phyloP scores from a whole-genome alignment of 2,329 filamentous ascomycete species.

The Clonostachys rosea region DNA sequence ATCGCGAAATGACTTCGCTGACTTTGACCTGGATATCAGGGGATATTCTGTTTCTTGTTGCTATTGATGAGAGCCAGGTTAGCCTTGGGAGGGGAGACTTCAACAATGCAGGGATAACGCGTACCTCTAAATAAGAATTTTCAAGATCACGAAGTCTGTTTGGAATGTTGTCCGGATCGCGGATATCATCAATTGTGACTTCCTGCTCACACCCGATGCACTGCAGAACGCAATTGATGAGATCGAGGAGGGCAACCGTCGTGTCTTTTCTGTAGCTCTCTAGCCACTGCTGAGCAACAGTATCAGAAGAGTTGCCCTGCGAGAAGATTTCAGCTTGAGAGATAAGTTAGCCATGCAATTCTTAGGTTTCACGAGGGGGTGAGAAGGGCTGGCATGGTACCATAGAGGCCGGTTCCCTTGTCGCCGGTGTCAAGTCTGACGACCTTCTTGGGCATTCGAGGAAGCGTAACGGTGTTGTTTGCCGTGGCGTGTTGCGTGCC shows the following conservation, averaged over 20 bases:
- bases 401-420: slow-evolving; percentile 50
- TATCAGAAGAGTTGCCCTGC: slow-evolving; percentile 49
- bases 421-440: slow-evolving; percentile 45
- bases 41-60: slow-evolving; percentile 87
- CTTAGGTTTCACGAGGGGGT: slow-evolving; percentile 10
- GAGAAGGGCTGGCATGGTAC: slow-evolving; percentile 27
- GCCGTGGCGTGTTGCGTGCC: slow-evolving; percentile 34
- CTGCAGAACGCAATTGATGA: slow-evolving; percentile 64
- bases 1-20: slow-evolving; percentile 71
- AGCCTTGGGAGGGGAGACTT: slow-evolving; percentile 1
- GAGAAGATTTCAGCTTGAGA: slow-evolving; percentile 58
- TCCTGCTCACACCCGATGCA: slow-evolving; percentile 77
- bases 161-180: slow-evolving; percentile 82
- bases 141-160: slow-evolving; percentile 80
- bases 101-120: slow-evolving; percentile 9
- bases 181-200: slow-evolving; percentile 78
- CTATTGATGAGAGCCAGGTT: slow-evolving; percentile 20
- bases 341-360: no score
- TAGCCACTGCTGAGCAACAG: slow-evolving; percentile 57
- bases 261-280: slow-evolving; percentile 50
- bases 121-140: slow-evolving; percentile 75
- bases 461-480: slow-evolving; percentile 35
- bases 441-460: slow-evolving; percentile 51
- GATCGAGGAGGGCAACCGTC: slow-evolving; percentile 50
- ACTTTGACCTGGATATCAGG: slow-evolving; percentile 76